Percentiles rank a stretch among this genome's conserved stretches.
Conservation (phyloP, 345 rosid species). For the Brassica rapa region DNA sequence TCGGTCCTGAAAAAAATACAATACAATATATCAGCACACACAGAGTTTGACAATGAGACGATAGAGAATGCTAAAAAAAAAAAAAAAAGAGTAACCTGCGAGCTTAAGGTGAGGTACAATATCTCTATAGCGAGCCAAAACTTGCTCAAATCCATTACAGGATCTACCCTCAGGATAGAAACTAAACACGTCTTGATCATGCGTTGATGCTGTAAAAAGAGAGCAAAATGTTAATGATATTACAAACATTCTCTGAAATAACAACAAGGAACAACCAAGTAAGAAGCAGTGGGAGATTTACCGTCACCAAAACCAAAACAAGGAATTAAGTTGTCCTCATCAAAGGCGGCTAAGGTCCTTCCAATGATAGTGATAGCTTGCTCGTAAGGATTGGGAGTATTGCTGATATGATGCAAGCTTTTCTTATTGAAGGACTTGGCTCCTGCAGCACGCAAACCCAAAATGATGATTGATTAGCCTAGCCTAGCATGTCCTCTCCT, state of each 20-base stretch:
- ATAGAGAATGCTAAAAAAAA: constrained; percentile 32
- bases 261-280: neutral
- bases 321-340: constrained; percentile 93
- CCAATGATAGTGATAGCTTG: constrained; percentile 91
- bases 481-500: constrained; percentile 15
- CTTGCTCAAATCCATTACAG: constrained; percentile 96
- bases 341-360: constrained; percentile 77
- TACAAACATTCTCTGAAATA: neutral
- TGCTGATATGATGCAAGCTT: constrained; percentile 82
- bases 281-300: constrained; percentile 19
- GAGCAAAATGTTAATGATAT: constrained; percentile 19
- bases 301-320: constrained; percentile 99
- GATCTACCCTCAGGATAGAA: constrained; percentile 63
- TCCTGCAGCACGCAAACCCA: constrained; percentile 44
- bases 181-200: constrained; percentile 93
- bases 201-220: constrained; percentile 77
- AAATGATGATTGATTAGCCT: constrained; percentile 1
- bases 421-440: constrained; percentile 62
- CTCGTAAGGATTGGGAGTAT: constrained; percentile 76
- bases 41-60: constrained; percentile 14
- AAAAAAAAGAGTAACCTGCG: constrained; percentile 54
- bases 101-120: constrained; percentile 80
- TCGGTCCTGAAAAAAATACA: constrained; percentile 63
- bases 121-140: constrained; percentile 69
- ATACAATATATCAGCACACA: neutral